Evolutionary conservation across 805 yeast genomes (phyloP).

Genomic region (Clavispora santaluciae): DNA sequence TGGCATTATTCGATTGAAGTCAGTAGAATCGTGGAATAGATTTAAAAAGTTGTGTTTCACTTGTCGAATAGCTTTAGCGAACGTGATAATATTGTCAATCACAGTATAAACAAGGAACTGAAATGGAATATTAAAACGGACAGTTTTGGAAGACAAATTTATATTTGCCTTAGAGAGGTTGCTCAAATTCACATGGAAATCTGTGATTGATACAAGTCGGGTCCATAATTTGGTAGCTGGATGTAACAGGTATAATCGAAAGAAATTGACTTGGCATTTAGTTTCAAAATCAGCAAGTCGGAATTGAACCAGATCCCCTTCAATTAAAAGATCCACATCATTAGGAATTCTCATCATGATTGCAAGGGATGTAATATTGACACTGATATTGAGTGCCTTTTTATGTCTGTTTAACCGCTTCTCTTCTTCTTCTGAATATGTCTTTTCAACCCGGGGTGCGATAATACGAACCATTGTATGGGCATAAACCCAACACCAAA

Average conservation of each 20-base stretch:
- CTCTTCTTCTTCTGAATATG: constrained; percentile 24
- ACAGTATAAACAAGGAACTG: constrained; percentile 70
- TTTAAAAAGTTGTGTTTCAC: constrained; percentile 45
- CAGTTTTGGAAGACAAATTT: constrained; percentile 22
- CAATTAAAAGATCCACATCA: constrained; percentile 43
- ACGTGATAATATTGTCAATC: constrained; percentile 71
- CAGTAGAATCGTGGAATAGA: constrained; percentile 17
- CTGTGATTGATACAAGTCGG: constrained; percentile 30
- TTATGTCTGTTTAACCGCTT: constrained; percentile 12
- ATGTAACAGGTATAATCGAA: constrained; percentile 45
- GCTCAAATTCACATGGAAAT: constrained; percentile 21
- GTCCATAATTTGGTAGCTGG: constrained; percentile 44
- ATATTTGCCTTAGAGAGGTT: constrained; percentile 8
- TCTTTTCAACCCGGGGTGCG: constrained; percentile 28
- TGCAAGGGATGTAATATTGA: constrained; percentile 30
- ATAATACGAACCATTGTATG: constrained; percentile 27
- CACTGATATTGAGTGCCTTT: constrained; percentile 26
- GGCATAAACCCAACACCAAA: constrained; percentile 41
- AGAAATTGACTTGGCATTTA: constrained; percentile 26
- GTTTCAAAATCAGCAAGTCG: constrained; percentile 25
- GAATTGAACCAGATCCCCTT: constrained; percentile 31
- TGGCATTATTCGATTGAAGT: constrained; percentile 33
- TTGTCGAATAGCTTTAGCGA: constrained; percentile 63
- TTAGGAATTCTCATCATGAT: constrained; percentile 43
- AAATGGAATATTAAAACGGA: constrained; percentile 62